Base-by-base conservation (phyloP, 2,329 filamentous ascomycete species). In the Aspergillus sclerotialis region DNA sequence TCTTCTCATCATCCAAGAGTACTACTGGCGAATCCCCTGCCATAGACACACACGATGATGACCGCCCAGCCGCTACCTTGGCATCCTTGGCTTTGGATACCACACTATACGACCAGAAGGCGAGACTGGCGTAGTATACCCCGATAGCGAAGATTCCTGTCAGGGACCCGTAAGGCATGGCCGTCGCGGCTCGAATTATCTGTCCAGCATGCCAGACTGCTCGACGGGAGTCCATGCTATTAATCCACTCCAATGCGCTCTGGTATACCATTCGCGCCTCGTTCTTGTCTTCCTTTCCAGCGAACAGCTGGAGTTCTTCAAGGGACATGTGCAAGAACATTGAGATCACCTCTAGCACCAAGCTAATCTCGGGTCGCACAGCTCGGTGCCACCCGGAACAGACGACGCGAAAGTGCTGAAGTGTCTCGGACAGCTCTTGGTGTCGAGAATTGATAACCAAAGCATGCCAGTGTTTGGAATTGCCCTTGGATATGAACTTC, bases 91-190 rank as follows among this genome's bases (percentile, higher is more conserved):
- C n/a, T n/a, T n/a, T n/a, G n/a, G n/a, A n/a, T n/a, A n/a, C 19
- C 19, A 84, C 73, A 1, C 80, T 78, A 44, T 81, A 84, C 0
- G 74, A 73, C 83, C 83, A 87, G 26, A 86, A 63, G 0, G 76
- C 75, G 4, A 87, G 63, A 9, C 73, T 73, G 1, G 82, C 80
- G 48, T 85, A 81, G 50, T 84, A 82, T 0, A 84, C 70, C 0
- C 75, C 77, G 5, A 85, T 74, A 0, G 80, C 79, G 41, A 77
- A 75, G 52, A 85, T 84, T 42, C 81, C 77, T 28, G 76, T 73
- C 3, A 84, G 56, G 8, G 72, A 65, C 0, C 70, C 67, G 2
- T 62, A 53, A 0, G 75, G 69, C 30, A 80, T 72, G 30, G 61
- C 40, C 47, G 70, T 73, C 2, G 78, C 80, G 26, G 74, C 71